A percentile compares a stretch with the other conserved stretches of the same genome.
Evolutionary conservation across 768 basidiomycete genomes (phyloP).

Genomic region (Termitomyces sp.): DNA sequence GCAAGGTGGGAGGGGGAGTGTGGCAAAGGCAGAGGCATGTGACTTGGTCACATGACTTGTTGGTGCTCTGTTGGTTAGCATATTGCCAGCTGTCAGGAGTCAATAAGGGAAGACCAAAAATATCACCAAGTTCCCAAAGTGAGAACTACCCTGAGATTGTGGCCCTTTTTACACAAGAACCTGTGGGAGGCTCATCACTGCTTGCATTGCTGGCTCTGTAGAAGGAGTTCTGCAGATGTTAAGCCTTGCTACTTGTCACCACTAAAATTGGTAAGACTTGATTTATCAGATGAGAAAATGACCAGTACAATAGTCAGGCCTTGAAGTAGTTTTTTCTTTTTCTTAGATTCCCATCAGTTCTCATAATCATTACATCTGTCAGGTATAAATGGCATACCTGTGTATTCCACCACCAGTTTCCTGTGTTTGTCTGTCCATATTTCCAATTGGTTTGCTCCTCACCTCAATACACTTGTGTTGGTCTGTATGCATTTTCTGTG

Average conservation of each 20-base stretch:
- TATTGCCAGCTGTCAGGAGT: too few species aligned
- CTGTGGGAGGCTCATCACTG: too few species aligned
- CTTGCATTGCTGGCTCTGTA: too few species aligned
- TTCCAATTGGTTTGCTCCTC: slow-evolving; percentile 11
- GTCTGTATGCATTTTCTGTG: slow-evolving; percentile 18
- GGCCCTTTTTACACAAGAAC: too few species aligned
- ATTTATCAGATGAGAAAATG: not conserved
- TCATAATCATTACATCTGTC: not conserved
- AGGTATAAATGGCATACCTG: not conserved
- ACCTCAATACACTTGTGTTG: slow-evolving; percentile 19
- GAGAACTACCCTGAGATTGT: too few species aligned
- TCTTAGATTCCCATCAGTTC: not conserved
- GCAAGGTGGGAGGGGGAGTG: too few species aligned
- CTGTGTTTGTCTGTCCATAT: slow-evolving; percentile 32
- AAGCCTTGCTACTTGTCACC: not conserved
- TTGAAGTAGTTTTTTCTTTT: not conserved
- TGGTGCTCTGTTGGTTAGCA: too few species aligned
- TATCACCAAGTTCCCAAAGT: too few species aligned
- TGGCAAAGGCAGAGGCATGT: too few species aligned
- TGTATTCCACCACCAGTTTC: not conserved
- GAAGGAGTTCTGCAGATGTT: too few species aligned
- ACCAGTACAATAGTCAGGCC: not conserved
- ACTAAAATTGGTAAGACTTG: not conserved
- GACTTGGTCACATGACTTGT: too few species aligned
- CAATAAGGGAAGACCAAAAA: too few species aligned